These are phyloP conservation scores for Cadophora sp. DNA, from an alignment of 2,329 filamentous ascomycete genomes.

Conservation along the genomic window DNA sequence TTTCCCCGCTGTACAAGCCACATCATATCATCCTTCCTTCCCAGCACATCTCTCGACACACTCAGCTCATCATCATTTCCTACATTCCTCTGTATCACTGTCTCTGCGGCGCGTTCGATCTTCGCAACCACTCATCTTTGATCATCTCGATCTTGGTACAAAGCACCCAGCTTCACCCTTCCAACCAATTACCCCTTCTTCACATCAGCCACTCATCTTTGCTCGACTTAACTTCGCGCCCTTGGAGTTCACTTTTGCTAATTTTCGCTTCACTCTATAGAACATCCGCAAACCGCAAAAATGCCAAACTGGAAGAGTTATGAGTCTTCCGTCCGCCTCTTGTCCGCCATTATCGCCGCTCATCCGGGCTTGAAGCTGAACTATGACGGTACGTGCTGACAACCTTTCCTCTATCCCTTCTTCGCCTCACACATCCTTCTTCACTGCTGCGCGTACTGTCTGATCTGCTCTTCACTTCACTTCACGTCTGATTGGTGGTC, in stretches of 20 bases:
- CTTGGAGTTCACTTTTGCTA: background rate
- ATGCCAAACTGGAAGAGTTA: constrained; percentile 68
- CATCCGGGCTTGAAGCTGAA: constrained; percentile 61
- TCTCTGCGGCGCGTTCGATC: constrained; percentile 1
- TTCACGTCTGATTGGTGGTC: constrained; percentile 3
- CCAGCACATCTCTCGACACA: background rate
- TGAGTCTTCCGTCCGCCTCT: constrained; percentile 64
- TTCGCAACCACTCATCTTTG: constrained; percentile 1
- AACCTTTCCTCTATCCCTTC: constrained; percentile 16
- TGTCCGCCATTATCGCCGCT: constrained; percentile 66
- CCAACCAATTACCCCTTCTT: background rate
- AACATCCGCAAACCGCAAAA: constrained; percentile 25
- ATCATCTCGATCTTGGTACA: constrained; percentile 13
- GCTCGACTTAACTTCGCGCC: background rate
- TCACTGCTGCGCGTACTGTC: constrained; percentile 9
- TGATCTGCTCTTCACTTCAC: constrained; percentile 7
- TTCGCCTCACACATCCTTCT: constrained; percentile 4
- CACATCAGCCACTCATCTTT: background rate
- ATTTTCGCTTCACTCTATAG: constrained; percentile 18
- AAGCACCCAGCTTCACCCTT: background rate
- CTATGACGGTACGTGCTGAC: constrained; percentile 61
- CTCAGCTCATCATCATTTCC: background rate
- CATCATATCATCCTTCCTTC: background rate
- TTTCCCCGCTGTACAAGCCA: background rate
- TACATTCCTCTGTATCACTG: constrained; percentile 1